Conservation (phyloP, 1,139 yeast genomes). For the Yamadazyma siamensis region DNA sequence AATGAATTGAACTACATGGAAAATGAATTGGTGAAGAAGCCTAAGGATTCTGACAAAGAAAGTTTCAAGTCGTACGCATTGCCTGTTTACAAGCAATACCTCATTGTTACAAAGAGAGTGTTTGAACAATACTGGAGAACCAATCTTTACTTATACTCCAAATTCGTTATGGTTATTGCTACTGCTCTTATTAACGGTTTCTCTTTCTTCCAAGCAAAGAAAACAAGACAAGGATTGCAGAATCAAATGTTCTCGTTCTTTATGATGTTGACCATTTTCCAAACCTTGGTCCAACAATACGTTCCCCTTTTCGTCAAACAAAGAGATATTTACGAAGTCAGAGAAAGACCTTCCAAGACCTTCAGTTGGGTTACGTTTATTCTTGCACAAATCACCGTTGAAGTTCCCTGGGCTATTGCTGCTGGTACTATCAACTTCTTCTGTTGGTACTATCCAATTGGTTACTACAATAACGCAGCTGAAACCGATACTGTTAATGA, state of each 20-base stretch:
- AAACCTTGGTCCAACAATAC: slow-evolving; percentile 53
- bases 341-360: slow-evolving; percentile 32
- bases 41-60: slow-evolving; percentile 31
- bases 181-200: slow-evolving; percentile 69
- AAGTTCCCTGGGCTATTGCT: slow-evolving; percentile 70
- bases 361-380: slow-evolving; percentile 35
- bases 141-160: slow-evolving; percentile 69
- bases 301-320: slow-evolving; percentile 30
- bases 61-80: slow-evolving; percentile 42
- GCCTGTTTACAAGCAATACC: slow-evolving; percentile 44
- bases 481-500: slow-evolving; percentile 19
- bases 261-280: slow-evolving; percentile 47
- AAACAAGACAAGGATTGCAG: slow-evolving; percentile 38
- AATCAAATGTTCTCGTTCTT: slow-evolving; percentile 53
- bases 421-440: slow-evolving; percentile 66
- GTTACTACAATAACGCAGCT: slow-evolving; percentile 52
- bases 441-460: slow-evolving; percentile 82
- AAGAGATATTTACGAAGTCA: slow-evolving; percentile 36
- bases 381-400: slow-evolving; percentile 64
- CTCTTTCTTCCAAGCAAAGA: slow-evolving; percentile 45
- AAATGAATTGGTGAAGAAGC: slow-evolving; percentile 36
- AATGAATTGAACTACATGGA: slow-evolving; percentile 45
- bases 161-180: slow-evolving; percentile 49
- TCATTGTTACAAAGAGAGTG: slow-evolving; percentile 51
- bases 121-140: slow-evolving; percentile 71